phyloP scores from a whole-genome alignment of 2,329 filamentous ascomycete species.

The Camptophora hylomeconis region DNA sequence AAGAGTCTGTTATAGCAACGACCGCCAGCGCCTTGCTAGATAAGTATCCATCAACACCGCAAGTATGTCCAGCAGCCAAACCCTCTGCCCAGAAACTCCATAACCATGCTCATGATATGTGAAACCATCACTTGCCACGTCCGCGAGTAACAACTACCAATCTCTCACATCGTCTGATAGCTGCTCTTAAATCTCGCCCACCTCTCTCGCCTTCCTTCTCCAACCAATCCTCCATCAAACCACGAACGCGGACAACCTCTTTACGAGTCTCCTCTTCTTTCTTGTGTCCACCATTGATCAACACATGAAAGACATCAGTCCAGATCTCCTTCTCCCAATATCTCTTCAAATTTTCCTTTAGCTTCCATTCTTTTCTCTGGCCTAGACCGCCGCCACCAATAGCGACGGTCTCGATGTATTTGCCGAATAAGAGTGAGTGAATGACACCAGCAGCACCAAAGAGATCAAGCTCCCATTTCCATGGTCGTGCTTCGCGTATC shows the following conservation, averaged over 20 bases:
- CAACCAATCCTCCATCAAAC: constrained; percentile 16
- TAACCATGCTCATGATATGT: too few relatives aligned
- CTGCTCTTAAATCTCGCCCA: constrained; percentile 13
- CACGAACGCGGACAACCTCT: constrained; percentile 10
- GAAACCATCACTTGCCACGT: constrained; percentile 1
- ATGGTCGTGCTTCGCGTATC: constrained; percentile 84
- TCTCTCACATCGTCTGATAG: constrained; percentile 14
- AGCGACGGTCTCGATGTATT: constrained; percentile 70
- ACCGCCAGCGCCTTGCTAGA: constrained; percentile 7
- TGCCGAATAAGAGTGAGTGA: constrained; percentile 81
- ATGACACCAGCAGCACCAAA: constrained; percentile 81
- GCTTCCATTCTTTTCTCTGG: constrained; percentile 55
- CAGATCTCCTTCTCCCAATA: constrained; percentile 97
- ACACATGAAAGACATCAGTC: constrained; percentile 65
- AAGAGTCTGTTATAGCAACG: too few relatives aligned
- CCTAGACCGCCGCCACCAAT: constrained; percentile 11
- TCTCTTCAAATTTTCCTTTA: constrained; percentile 73
- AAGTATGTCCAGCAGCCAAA: too few relatives aligned
- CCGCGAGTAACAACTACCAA: constrained; percentile 9
- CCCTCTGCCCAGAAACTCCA: too few relatives aligned
- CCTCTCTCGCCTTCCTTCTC: constrained; percentile 16
- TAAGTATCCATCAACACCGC: constrained; percentile 3
- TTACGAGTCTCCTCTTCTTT: constrained; percentile 49
- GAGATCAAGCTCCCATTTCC: constrained; percentile 97
- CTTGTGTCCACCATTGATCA: constrained; percentile 65